These are phyloP conservation scores for Spathaspora passalidarum DNA, from an alignment of 805 yeast species.

Conservation along the genomic window DNA sequence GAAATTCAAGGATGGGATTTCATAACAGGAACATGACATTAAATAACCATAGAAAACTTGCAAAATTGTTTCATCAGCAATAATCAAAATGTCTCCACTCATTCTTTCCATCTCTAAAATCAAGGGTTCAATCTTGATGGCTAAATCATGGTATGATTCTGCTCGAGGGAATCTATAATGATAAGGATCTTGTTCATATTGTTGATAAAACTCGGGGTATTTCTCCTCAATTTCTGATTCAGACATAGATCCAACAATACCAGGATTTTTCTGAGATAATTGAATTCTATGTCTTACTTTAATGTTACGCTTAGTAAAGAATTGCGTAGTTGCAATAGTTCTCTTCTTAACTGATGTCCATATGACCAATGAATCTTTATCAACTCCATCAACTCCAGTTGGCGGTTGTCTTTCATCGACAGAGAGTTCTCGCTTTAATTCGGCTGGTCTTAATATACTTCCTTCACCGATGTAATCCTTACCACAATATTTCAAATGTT, in stretches of 20 bases:
- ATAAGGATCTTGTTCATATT: constrained; percentile 74
- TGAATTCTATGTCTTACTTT: constrained; percentile 74
- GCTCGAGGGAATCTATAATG: constrained; percentile 90
- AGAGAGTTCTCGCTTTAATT: constrained; percentile 16
- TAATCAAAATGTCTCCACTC: constrained; percentile 80
- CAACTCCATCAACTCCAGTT: constrained; percentile 54
- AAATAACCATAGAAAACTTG: constrained; percentile 90
- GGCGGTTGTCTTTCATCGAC: constrained; percentile 41
- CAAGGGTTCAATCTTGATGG: constrained; percentile 89
- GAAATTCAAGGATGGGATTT: constrained; percentile 77
- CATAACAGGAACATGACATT: constrained; percentile 86
- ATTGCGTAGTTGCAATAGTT: constrained; percentile 75
- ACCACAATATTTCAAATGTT: constrained; percentile 33
- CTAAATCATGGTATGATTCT: constrained; percentile 94
- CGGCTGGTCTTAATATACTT: neutral
- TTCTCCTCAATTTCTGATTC: constrained; percentile 54
- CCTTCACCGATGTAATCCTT: constrained; percentile 24
- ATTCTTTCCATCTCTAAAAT: constrained; percentile 91
- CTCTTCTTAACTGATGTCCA: constrained; percentile 93
- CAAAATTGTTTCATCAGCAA: constrained; percentile 90
- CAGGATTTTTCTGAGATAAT: constrained; percentile 85
- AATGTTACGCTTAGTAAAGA: constrained; percentile 61
- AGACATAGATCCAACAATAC: constrained; percentile 71
- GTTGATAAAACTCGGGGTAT: constrained; percentile 69
- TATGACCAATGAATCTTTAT: constrained; percentile 67